Percentiles rank a stretch among this genome's conserved stretches.
Conservation (phyloP, 352 stramenopile genomes). For the Globisporangium takayamanum region DNA sequence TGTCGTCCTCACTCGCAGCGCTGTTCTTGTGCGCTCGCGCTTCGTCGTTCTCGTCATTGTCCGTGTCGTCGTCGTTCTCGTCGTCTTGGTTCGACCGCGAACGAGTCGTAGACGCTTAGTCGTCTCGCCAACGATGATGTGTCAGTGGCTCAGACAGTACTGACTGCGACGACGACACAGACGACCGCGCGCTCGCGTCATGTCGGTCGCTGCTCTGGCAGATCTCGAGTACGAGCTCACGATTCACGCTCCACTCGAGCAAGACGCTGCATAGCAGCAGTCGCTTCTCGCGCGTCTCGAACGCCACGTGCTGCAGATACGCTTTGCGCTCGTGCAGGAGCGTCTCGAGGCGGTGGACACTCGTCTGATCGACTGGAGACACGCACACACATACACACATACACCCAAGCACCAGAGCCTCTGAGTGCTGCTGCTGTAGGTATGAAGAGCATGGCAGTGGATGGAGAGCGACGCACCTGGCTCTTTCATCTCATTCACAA, state of each 20-base stretch:
- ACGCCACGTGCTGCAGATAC: conserved; percentile 29
- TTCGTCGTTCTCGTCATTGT: conserved; percentile 4
- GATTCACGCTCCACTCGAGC: conserved; percentile 44
- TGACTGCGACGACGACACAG: neutral
- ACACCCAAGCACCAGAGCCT: too few relatives aligned
- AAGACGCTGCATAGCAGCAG: conserved; percentile 40
- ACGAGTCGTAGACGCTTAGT: neutral
- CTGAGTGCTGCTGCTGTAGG: too few relatives aligned
- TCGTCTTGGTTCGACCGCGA: neutral
- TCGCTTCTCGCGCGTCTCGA: conserved; percentile 31
- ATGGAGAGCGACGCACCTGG: conserved; percentile 11
- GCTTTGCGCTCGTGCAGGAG: conserved; percentile 18
- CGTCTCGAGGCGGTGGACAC: conserved; percentile 16
- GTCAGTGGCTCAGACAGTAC: neutral
- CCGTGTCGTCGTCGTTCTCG: conserved; percentile 12
- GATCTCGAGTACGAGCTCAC: conserved; percentile 46
- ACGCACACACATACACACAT: neutral
- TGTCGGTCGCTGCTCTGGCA: conserved; percentile 23
- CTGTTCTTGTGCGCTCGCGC: neutral
- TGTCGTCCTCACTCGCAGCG: conserved; percentile 1
- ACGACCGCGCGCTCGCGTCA: conserved; percentile 4
- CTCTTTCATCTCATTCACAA: conserved; percentile 25
- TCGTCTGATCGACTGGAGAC: conserved; percentile 7
- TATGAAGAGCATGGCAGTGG: too few relatives aligned
- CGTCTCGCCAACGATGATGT: neutral